Conservation (phyloP, 306 rosid genomes). For the Ceratonia siliqua region DNA sequence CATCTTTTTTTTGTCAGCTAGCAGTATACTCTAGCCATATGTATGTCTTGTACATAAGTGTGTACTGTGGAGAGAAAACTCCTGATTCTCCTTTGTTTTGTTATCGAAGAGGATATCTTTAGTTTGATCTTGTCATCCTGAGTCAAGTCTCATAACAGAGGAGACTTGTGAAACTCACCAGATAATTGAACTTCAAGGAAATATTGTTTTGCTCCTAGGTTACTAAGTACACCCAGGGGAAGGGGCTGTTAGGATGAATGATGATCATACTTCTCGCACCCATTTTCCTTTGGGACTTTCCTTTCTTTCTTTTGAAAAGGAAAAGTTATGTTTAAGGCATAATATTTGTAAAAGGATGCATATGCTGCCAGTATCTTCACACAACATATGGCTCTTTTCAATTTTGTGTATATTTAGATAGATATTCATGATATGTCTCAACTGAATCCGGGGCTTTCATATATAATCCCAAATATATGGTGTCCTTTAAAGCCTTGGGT, state of each 20-base stretch:
- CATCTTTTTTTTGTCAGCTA: neutral
- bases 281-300: neutral
- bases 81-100: slow-evolving; percentile 24
- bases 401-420: slow-evolving; percentile 10
- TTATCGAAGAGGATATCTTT: neutral
- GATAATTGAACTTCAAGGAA: slow-evolving; percentile 14
- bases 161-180: neutral
- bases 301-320: neutral
- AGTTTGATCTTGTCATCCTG: neutral
- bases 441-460: slow-evolving; percentile 23
- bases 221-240: neutral
- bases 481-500: too few species aligned
- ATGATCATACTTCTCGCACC: neutral
- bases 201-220: slow-evolving; percentile 6
- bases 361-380: slow-evolving; percentile 3
- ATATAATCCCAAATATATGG: slow-evolving; percentile 20
- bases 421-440: slow-evolving; percentile 9
- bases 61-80: neutral
- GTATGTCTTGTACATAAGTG: neutral
- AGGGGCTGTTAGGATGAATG: slow-evolving; percentile 9
- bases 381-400: neutral
- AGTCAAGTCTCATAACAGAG: slow-evolving; percentile 4
- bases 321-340: neutral
- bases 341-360: neutral
- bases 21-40: neutral